Percentiles rank a stretch among this genome's conserved stretches.
Evolutionary conservation across 371 early-diverging fungal genomes (phyloP).

Genomic region (Apophysomyces ossiformis): DNA sequence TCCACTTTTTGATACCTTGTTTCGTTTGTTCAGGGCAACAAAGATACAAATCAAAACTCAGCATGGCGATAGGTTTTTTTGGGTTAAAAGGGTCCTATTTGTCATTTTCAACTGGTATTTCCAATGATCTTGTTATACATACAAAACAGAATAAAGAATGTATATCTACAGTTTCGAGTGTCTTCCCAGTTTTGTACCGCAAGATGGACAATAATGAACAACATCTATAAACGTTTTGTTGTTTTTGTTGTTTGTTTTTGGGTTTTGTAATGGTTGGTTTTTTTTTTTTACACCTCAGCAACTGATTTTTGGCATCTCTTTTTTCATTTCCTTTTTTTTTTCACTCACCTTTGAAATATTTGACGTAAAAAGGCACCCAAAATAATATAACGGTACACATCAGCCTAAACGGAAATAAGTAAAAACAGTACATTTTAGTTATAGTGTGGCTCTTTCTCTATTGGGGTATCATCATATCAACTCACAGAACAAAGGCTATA

Average conservation of each 20-base stretch:
- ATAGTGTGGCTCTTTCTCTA: not conserved
- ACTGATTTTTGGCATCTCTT: not conserved
- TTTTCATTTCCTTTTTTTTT: not conserved
- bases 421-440: conserved; percentile 2
- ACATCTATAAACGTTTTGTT: conserved; percentile 29
- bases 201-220: conserved; percentile 47
- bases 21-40: too few species aligned
- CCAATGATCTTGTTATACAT: conserved; percentile 1
- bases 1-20: too few species aligned
- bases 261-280: too few species aligned
- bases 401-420: conserved; percentile 26
- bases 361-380: conserved; percentile 53
- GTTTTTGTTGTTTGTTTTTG: not conserved
- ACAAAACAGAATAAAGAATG: too few species aligned
- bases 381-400: conserved; percentile 43
- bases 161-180: conserved; percentile 23
- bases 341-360: conserved; percentile 47
- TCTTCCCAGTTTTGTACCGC: conserved; percentile 36
- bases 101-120: not conserved
- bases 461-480: not conserved
- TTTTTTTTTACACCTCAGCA: not conserved
- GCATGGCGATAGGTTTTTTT: not conserved
- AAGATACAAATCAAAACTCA: too few species aligned
- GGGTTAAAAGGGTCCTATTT: not conserved
- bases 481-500: conserved; percentile 39